Evolutionary conservation across 495 filamentous ascomycete species (phyloP).

Genomic region (Aspergillus panamensis): DNA sequence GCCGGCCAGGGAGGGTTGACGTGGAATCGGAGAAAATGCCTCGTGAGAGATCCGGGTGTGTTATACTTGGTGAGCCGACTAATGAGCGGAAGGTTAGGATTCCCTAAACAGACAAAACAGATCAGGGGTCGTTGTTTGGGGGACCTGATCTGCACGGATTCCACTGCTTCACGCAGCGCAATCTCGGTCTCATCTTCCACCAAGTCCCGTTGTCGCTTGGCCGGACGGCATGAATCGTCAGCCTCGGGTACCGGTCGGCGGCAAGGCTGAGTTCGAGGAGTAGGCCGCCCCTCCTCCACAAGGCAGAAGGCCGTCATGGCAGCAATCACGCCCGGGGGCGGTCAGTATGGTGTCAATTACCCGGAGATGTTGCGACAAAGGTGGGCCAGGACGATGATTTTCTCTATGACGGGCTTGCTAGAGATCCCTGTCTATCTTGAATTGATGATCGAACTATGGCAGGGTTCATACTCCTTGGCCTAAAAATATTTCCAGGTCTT

Average conservation of each 20-base stretch:
- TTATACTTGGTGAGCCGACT: constrained; percentile 9
- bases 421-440: no score
- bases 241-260: not conserved
- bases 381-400: no score
- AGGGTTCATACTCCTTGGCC: no score
- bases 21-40: constrained; percentile 13
- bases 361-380: not conserved
- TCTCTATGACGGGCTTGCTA: no score
- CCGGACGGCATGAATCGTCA: not conserved
- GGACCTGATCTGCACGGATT: constrained; percentile 19
- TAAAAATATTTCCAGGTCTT: no score
- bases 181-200: constrained; percentile 14
- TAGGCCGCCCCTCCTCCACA: not conserved
- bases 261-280: constrained; percentile 2
- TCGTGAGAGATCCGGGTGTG: constrained; percentile 16
- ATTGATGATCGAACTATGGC: no score
- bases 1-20: no score
- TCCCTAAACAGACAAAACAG: constrained; percentile 14
- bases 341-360: not conserved
- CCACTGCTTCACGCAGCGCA: constrained; percentile 16
- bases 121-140: constrained; percentile 12
- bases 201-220: constrained; percentile 9
- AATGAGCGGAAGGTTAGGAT: constrained; percentile 18
- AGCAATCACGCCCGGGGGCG: not conserved
- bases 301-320: not conserved